Evolutionary conservation across 768 basidiomycete species (phyloP).

Genomic region (Kwoniella dejecticola): DNA sequence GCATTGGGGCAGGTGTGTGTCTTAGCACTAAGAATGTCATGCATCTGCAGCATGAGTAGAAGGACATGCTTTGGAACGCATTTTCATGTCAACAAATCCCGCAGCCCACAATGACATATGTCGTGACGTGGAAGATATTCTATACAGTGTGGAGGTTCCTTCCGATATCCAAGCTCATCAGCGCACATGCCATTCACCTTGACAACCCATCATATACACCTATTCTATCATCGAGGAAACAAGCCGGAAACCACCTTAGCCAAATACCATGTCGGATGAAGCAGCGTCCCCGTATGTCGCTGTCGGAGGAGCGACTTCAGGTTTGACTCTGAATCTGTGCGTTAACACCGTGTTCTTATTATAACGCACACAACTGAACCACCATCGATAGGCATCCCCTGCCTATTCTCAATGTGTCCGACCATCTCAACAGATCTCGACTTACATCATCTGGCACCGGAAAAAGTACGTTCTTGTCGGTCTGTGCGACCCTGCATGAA

Average conservation of each 20-base stretch:
- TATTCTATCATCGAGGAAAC: background rate
- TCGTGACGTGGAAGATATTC: constrained; percentile 11
- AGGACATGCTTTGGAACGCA: background rate
- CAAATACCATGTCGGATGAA: constrained; percentile 1
- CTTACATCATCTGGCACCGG: constrained; percentile 66
- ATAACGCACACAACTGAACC: background rate
- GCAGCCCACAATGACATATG: background rate
- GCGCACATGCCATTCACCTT: too few relatives aligned
- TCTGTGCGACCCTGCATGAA: too few relatives aligned
- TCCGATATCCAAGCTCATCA: too few relatives aligned
- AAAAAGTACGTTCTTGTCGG: constrained; percentile 29
- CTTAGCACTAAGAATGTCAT: too few relatives aligned
- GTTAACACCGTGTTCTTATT: background rate
- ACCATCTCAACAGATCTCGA: constrained; percentile 80
- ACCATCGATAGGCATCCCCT: constrained; percentile 74
- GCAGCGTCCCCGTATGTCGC: background rate
- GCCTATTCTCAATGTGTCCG: constrained; percentile 94
- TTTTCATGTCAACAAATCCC: background rate
- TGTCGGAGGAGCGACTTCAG: constrained; percentile 25
- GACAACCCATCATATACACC: too few relatives aligned
- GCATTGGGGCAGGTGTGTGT: too few relatives aligned
- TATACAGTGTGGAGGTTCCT: too few relatives aligned
- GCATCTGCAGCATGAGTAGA: too few relatives aligned
- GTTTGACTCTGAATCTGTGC: constrained; percentile 42
- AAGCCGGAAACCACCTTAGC: too few relatives aligned